These are phyloP conservation scores for Bremia lactucae DNA, from an alignment of 352 stramenopile species.

Conservation along the genomic window DNA sequence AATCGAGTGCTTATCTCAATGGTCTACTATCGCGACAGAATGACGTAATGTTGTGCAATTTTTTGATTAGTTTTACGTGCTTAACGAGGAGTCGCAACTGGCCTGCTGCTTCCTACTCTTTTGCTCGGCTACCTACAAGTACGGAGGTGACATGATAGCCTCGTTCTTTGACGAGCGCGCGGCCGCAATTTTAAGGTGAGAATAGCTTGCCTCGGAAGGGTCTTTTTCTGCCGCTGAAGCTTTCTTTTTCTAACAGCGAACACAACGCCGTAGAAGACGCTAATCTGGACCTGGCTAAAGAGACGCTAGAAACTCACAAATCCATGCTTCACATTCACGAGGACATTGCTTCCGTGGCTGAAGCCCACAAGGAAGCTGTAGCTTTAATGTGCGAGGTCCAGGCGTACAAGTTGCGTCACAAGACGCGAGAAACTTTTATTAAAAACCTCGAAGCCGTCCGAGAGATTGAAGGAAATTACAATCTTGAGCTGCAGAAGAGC, in stretches of 20 bases:
- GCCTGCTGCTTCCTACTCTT: slow-evolving; percentile 81
- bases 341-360: slow-evolving; percentile 64
- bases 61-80: slow-evolving; percentile 53
- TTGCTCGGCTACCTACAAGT: slow-evolving; percentile 81
- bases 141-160: slow-evolving; percentile 63
- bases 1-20: slow-evolving; percentile 2
- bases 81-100: slow-evolving; percentile 81
- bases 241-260: slow-evolving; percentile 31
- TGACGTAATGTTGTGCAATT: background rate
- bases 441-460: slow-evolving; percentile 83
- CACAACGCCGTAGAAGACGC: slow-evolving; percentile 80
- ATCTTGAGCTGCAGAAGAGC: slow-evolving; percentile 73
- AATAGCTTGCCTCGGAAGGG: background rate
- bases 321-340: slow-evolving; percentile 78
- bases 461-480: slow-evolving; percentile 72
- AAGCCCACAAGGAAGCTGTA: slow-evolving; percentile 75
- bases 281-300: slow-evolving; percentile 74
- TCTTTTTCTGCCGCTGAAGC: no score
- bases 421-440: slow-evolving; percentile 80
- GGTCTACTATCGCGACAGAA: background rate
- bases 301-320: slow-evolving; percentile 75
- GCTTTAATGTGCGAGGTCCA: slow-evolving; percentile 79
- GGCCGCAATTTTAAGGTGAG: slow-evolving; percentile 60
- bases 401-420: slow-evolving; percentile 78
- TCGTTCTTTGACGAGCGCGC: slow-evolving; percentile 81